phyloP scores from a whole-genome alignment of 2,329 filamentous ascomycete species.

The Apiospora koreana region DNA sequence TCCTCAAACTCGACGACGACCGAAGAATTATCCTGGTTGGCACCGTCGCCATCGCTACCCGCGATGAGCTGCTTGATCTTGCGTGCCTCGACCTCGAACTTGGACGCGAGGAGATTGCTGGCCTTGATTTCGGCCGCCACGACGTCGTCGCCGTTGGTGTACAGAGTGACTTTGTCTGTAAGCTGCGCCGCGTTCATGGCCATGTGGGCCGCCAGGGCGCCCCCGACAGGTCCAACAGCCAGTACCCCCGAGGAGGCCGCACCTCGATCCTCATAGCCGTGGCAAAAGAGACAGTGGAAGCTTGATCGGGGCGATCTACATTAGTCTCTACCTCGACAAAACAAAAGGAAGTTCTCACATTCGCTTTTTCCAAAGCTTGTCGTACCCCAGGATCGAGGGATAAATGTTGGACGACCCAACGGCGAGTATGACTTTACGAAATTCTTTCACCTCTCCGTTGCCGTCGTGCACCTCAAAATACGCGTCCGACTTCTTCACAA shows the following conservation, averaged over 20 bases:
- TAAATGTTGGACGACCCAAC: neutral
- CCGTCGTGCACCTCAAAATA: neutral
- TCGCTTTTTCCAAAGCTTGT: neutral
- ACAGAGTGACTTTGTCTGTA: constrained; percentile 32
- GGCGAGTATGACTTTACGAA: neutral
- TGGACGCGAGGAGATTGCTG: neutral
- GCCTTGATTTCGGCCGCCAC: constrained; percentile 20
- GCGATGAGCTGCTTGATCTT: neutral
- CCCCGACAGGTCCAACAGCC: constrained; percentile 22
- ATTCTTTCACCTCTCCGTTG: neutral
- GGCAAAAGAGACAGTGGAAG: neutral
- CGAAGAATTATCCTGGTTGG: neutral
- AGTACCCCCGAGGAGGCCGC: constrained; percentile 31
- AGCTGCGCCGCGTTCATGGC: constrained; percentile 30
- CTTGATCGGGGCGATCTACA: rapidly evolving
- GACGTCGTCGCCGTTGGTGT: constrained; percentile 35
- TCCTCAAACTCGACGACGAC: constrained; percentile 16
- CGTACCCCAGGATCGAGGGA: neutral
- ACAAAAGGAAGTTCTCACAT: neutral
- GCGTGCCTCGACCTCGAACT: neutral
- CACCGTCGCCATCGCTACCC: neutral
- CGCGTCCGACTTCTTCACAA: neutral
- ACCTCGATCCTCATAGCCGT: constrained; percentile 37
- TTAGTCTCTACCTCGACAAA: neutral
- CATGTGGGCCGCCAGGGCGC: constrained; percentile 24